Base-by-base conservation (phyloP, 2,329 filamentous ascomycete species). In the Sporothrix globosa region DNA sequence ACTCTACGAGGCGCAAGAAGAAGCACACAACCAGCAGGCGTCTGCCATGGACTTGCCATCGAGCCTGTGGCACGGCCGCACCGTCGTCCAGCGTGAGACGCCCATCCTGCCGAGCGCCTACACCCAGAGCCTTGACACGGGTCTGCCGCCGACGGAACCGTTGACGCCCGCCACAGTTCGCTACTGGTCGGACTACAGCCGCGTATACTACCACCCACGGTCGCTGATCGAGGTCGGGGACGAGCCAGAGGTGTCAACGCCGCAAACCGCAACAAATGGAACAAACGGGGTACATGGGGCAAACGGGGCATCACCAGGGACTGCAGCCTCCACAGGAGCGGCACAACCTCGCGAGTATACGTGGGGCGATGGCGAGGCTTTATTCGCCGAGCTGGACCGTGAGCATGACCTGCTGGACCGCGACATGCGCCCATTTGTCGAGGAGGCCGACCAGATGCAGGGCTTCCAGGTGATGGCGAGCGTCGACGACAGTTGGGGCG, bases 121-220 rank as follows among this genome's bases (percentile, higher is more conserved):
- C 79, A 93, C 96, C 77, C 85, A 88, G 76, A 91, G 89, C 73
- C 87, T 98, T 3, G 92, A 97, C 75, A 81, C 88, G 41, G 93
- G 93, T 27, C 78, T 86, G 5, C 79, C 86, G 3, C 84, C 90
- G 6, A 87, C 91, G 0, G 81, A 83, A 68, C 66, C 73, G 58
- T 84, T 97, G 24, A 90, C 86, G 1, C 84, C 88, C 1, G 86
- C 89, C 7, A 86, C 87, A 13, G 91, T 98, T n/a, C 88, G 93
- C 69, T 98, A 96, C 81, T 99, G 96, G 95, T 97, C 93, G 44
- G 96, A 99, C 80, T 98, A 93, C 80, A 96, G 92, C 75, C 88
- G 93, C 34, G 87, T 96, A n/a, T 99, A 89, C 80, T 97, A 92
- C 78, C 94, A 98, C 78, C 96, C 96, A 10, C 88, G 88, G 69